Evolutionary conservation across 441 rosid species (phyloP), one percentile per base, ranked within the genome.

Genomic region (Pelargonium myrrhifolium): DNA sequence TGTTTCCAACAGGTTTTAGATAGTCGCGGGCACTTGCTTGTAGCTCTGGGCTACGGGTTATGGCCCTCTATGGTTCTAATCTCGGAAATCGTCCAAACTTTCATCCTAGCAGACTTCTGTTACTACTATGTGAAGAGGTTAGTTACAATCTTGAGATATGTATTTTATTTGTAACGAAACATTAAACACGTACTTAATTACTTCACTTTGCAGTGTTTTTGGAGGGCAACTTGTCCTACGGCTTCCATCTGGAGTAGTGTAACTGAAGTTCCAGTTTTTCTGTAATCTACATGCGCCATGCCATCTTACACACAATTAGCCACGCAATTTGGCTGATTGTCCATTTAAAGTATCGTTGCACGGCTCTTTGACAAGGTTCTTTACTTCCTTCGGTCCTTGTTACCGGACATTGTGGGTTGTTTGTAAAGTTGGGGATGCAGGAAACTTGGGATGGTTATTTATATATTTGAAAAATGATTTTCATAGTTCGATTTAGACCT

Each of bases 181-280:
- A 42, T 42, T 42, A 6, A n/a, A n/a, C n/a, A n/a, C n/a, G n/a
- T n/a, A n/a, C n/a, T n/a, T n/a, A n/a, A n/a, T n/a, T n/a, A n/a
- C 47, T 8, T 9, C 1, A 10, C 21, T 66, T 43, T 83, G 78
- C 89, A 93, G 99, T 73, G 97, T 93, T 55, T 89, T 93, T 53
- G 99, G 97, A 62, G 99, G 99, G 40, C 99, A 91, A 85, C 95
- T 91, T 62, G 95, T 93, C 68, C 96, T 93, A 6, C 92, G 97
- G 65, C 96, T 93, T 64, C 99, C 99, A 15, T 85, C 98, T 63
- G 98, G 98, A 68, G 99, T 93, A 68, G 98, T 93, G 60, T 93
- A 75, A 85, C 64, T 65, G 72, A 56, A 64, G 70, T 61, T n/a
- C 12, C 11, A n/a, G n/a, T 9, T 42, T 9, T 9, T 42, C 47